These are phyloP conservation scores for Monilinia fructicola DNA, from an alignment of 2,329 filamentous ascomycete genomes.

Conservation along the genomic window DNA sequence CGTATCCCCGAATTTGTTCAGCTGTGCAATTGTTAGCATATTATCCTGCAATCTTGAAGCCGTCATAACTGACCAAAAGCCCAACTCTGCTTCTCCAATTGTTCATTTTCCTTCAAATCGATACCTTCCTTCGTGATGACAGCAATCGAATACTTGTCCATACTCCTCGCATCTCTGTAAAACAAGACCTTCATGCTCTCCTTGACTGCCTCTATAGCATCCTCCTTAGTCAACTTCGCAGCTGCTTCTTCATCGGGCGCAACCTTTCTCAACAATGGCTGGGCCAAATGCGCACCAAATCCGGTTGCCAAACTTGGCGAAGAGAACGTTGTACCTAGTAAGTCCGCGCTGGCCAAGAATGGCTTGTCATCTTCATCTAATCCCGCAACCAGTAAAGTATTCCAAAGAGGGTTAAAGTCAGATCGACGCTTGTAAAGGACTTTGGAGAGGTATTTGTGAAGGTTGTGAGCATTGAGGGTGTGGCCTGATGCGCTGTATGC, in stretches of 20 bases:
- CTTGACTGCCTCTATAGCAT: constrained; percentile 77
- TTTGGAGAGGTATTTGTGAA: constrained; percentile 95
- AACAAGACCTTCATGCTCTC: constrained; percentile 98
- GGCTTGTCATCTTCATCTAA: constrained; percentile 77
- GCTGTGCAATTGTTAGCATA: constrained; percentile 50
- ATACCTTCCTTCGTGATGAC: constrained; percentile 88
- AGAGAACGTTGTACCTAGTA: constrained; percentile 89
- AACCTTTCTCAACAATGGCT: constrained; percentile 82
- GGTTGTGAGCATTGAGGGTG: constrained; percentile 82
- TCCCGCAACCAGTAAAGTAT: constrained; percentile 87
- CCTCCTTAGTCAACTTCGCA: constrained; percentile 68
- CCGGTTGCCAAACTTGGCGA: constrained; percentile 88
- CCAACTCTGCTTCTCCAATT: constrained; percentile 96
- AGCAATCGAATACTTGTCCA: constrained; percentile 89
- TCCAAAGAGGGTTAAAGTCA: constrained; percentile 97
- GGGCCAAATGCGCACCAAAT: constrained; percentile 87
- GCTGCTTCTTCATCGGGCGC: constrained; percentile 82
- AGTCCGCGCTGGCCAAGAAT: constrained; percentile 88
- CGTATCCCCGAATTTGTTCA: constrained; percentile 90
- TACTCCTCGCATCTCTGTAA: constrained; percentile 91
- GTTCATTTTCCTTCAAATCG: constrained; percentile 77
- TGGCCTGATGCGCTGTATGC: constrained; percentile 63
- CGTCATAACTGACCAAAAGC: constrained; percentile 58
- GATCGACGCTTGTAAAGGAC: constrained; percentile 93
- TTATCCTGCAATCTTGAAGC: not conserved